Percentiles rank a stretch among this genome's conserved stretches.
phyloP scores from a whole-genome alignment of 169 alveolate genomes.

The Amoebophrya sp. region DNA sequence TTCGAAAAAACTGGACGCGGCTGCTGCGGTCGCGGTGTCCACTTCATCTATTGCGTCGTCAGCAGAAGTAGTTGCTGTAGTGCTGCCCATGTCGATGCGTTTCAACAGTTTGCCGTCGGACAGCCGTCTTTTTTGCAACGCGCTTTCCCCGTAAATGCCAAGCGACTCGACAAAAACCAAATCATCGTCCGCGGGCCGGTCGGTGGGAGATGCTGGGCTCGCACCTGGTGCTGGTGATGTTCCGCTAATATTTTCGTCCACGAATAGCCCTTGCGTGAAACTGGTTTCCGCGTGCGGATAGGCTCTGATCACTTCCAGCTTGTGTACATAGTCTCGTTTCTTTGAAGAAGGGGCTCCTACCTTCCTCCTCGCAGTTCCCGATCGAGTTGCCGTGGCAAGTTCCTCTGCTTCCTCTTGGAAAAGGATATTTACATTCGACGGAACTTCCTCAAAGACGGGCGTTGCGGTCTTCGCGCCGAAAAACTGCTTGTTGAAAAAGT shows the following conservation, averaged over 20 bases:
- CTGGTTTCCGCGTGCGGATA: not conserved
- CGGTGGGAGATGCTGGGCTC: not conserved
- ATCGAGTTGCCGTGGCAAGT: not conserved
- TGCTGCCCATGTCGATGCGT: too few relatives aligned
- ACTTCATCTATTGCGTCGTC: not conserved
- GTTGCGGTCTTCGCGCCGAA: not conserved
- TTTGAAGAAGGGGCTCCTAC: not conserved
- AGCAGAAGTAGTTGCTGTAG: too few relatives aligned
- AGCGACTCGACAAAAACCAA: not conserved
- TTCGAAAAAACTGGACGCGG: not conserved
- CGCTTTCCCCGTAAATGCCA: not conserved
- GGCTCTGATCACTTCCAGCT: not conserved
- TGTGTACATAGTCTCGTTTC: not conserved
- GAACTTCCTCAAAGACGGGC: not conserved
- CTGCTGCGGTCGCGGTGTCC: not conserved
- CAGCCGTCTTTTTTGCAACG: not conserved
- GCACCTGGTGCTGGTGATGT: not conserved
- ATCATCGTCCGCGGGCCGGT: too few relatives aligned
- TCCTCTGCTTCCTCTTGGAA: not conserved
- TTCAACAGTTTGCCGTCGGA: too few relatives aligned
- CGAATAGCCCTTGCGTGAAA: not conserved
- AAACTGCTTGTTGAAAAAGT: too few relatives aligned
- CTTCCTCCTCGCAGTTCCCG: not conserved
- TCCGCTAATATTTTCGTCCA: not conserved
- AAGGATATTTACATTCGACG: not conserved